Percentiles rank a stretch among this genome's conserved stretches.
Evolutionary conservation across 352 stramenopile species (phyloP).

Genomic region (Phytophthora chlamydospora): DNA sequence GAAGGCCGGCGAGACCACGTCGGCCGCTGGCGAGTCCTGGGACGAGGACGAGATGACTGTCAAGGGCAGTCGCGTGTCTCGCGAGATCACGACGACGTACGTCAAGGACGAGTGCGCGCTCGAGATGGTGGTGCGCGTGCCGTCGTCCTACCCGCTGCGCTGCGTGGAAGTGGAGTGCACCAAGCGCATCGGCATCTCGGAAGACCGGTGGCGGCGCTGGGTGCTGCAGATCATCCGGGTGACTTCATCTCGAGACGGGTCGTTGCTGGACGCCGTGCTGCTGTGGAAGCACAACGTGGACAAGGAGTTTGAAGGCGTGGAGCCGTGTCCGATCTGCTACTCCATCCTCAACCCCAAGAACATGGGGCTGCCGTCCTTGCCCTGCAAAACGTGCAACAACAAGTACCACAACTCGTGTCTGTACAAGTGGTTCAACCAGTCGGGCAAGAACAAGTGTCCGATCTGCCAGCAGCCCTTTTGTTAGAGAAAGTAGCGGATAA

Average conservation of each 20-base stretch:
- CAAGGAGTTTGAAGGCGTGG: constrained; percentile 92
- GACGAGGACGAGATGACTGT: constrained; percentile 86
- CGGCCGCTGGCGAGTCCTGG: constrained; percentile 45
- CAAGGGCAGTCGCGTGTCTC: constrained; percentile 86
- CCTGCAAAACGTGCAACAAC: constrained; percentile 93
- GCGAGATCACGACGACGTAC: constrained; percentile 92
- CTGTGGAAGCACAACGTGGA: constrained; percentile 94
- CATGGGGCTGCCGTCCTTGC: constrained; percentile 86
- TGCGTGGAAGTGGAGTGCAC: constrained; percentile 93
- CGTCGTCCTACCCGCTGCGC: constrained; percentile 87
- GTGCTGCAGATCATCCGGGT: constrained; percentile 93
- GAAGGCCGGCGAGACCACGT: constrained; percentile 49
- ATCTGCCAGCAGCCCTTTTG: constrained; percentile 93
- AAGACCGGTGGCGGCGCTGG: constrained; percentile 92
- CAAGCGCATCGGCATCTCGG: constrained; percentile 89
- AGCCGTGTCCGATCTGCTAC: constrained; percentile 94
- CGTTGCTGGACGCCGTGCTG: constrained; percentile 90
- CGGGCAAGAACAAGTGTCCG: constrained; percentile 93
- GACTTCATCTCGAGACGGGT: constrained; percentile 88
- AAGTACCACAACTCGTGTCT: constrained; percentile 94
- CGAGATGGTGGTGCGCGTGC: constrained; percentile 91
- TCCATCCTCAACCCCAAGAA: constrained; percentile 92
- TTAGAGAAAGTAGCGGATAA: constrained; percentile 25
- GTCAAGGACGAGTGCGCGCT: constrained; percentile 93
- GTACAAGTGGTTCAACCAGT: constrained; percentile 96